A percentile compares a stretch with the other conserved stretches of the same genome.
Evolutionary conservation across 306 rosid genomes (phyloP).

Genomic region (Malus sieversii): DNA sequence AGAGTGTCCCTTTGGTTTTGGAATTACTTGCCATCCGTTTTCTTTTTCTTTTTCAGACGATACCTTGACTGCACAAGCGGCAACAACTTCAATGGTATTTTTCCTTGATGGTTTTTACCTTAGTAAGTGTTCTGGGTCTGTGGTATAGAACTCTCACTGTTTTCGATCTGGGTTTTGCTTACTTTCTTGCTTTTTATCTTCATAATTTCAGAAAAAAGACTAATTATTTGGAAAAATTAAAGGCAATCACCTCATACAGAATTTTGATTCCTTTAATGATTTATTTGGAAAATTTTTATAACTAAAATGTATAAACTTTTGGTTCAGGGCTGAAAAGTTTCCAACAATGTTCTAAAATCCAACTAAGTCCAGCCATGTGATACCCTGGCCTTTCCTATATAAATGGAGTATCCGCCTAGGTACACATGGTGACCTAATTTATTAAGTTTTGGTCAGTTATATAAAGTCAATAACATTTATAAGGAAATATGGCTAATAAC

Average conservation of each 20-base stretch:
- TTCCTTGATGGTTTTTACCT: background rate
- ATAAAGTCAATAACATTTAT: background rate
- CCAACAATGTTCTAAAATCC: too few relatives aligned
- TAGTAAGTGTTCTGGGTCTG: background rate
- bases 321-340: too few relatives aligned
- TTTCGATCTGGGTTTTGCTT: constrained; percentile 4
- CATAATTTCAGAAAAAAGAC: too few relatives aligned
- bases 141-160: background rate
- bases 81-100: constrained; percentile 16
- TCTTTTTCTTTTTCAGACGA: constrained; percentile 14
- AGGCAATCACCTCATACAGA: background rate
- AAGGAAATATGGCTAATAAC: too few relatives aligned
- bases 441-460: background rate
- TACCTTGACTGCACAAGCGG: constrained; percentile 28
- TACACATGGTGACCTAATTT: too few relatives aligned
- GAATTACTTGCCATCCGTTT: constrained; percentile 76
- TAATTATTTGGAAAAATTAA: background rate
- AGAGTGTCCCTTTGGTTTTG: constrained; percentile 87
- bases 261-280: too few relatives aligned
- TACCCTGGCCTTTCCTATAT: too few relatives aligned
- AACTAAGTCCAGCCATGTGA: too few relatives aligned
- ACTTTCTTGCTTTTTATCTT: background rate
- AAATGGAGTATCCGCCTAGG: too few relatives aligned
- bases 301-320: too few relatives aligned
- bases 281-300: too few relatives aligned